These are phyloP conservation scores for Cairneyella variabilis DNA, from an alignment of 495 filamentous ascomycete species.

Conservation along the genomic window DNA sequence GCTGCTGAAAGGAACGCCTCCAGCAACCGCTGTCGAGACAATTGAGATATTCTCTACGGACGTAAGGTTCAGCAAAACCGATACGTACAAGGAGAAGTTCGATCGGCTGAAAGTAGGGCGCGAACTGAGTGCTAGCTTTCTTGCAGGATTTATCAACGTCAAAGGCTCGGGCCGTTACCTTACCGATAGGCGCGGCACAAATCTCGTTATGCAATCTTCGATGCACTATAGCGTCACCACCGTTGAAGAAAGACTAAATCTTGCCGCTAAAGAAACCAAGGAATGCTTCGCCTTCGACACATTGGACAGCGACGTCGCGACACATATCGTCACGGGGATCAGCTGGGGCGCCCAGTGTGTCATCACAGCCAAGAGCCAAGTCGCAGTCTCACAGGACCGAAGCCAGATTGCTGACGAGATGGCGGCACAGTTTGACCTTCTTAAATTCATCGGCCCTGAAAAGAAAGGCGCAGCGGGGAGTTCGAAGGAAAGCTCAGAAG, in stretches of 20 bases:
- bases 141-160: background rate
- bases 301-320: background rate
- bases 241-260: background rate
- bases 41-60: background rate
- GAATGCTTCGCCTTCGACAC: background rate
- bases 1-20: background rate
- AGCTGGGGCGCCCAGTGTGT: constrained; percentile 22
- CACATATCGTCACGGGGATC: constrained; percentile 23
- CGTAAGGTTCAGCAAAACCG: background rate
- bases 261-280: background rate
- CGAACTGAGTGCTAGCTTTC: background rate
- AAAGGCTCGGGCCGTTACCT: background rate
- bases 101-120: background rate
- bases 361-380: background rate
- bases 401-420: background rate
- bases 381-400: background rate
- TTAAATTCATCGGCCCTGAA: background rate
- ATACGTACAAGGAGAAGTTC: background rate
- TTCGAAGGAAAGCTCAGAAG: background rate
- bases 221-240: background rate
- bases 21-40: background rate
- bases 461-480: background rate
- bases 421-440: background rate
- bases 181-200: background rate
- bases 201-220: background rate